A percentile compares a stretch with the other conserved stretches of the same genome.
Evolutionary conservation across 2,329 filamentous ascomycete species (phyloP).

Genomic region (Apiospora rasikravindrae): DNA sequence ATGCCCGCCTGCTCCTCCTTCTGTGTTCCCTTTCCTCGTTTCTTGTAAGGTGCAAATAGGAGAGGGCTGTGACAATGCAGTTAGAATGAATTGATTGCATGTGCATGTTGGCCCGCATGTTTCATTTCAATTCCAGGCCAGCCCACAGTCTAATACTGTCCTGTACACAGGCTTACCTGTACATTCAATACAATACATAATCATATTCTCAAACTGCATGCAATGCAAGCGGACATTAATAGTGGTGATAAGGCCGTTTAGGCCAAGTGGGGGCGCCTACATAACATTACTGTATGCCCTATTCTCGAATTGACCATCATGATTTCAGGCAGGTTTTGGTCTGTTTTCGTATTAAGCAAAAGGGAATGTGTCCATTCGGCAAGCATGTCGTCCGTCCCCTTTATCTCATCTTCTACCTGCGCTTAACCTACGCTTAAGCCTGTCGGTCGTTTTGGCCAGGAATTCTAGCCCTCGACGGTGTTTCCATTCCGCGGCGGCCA

Average conservation of each 20-base stretch:
- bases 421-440: not conserved
- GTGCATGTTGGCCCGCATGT: not conserved
- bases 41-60: not conserved
- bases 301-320: slow-evolving; percentile 4
- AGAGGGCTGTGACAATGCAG: slow-evolving; percentile 4
- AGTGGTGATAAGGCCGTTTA: not conserved
- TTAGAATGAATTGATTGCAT: not conserved
- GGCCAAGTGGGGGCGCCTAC: not conserved
- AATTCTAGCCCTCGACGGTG: not conserved
- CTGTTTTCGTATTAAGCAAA: not conserved
- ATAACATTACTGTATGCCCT: not conserved
- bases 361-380: not conserved
- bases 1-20: not conserved
- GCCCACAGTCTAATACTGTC: not conserved
- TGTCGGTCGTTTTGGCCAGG: not conserved
- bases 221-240: slow-evolving; percentile 17
- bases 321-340: not conserved
- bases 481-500: not conserved
- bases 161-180: not conserved
- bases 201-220: not conserved
- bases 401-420: not conserved
- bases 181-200: not conserved
- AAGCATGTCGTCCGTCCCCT: not conserved
- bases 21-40: not conserved
- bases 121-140: slow-evolving; percentile 15